A percentile compares a stretch with the other conserved stretches of the same genome.
Evolutionary conservation across 2,329 filamentous ascomycete genomes (phyloP).

Genomic region (Exophiala xenobiotica): DNA sequence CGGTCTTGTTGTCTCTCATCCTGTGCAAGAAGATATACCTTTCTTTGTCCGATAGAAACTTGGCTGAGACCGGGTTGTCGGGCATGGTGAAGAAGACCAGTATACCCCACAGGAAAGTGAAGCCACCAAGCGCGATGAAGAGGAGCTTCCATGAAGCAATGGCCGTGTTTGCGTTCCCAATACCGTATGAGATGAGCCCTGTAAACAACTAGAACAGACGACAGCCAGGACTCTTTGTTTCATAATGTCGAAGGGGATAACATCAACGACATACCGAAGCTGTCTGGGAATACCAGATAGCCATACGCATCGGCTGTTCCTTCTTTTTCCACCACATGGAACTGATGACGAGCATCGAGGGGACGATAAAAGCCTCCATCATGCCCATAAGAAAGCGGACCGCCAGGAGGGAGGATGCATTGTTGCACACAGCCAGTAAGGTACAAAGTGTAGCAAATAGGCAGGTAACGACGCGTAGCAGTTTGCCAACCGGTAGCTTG

Average conservation of each 20-base stretch:
- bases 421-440: constrained; percentile 40
- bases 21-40: constrained; percentile 41
- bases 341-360: constrained; percentile 29
- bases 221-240: constrained; percentile 25
- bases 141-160: constrained; percentile 34
- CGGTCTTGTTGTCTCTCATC: constrained; percentile 48
- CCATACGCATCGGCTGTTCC: constrained; percentile 18
- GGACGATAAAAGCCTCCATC: constrained; percentile 17
- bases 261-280: constrained; percentile 37
- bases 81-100: constrained; percentile 41
- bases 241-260: too few species aligned
- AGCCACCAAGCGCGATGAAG: constrained; percentile 47
- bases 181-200: constrained; percentile 36
- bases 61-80: constrained; percentile 40
- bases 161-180: constrained; percentile 36
- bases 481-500: constrained; percentile 41
- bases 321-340: constrained; percentile 17
- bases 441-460: constrained; percentile 31
- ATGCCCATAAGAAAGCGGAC: constrained; percentile 34
- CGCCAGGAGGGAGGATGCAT: constrained; percentile 51
- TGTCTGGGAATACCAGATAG: constrained; percentile 17
- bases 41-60: constrained; percentile 38
- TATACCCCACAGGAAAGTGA: constrained; percentile 42
- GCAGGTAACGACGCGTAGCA: constrained; percentile 29
- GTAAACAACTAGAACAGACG: constrained; percentile 36